Evolutionary conservation across 2,329 filamentous ascomycete genomes (phyloP).

Genomic region (Parascedosporium putredinis): DNA sequence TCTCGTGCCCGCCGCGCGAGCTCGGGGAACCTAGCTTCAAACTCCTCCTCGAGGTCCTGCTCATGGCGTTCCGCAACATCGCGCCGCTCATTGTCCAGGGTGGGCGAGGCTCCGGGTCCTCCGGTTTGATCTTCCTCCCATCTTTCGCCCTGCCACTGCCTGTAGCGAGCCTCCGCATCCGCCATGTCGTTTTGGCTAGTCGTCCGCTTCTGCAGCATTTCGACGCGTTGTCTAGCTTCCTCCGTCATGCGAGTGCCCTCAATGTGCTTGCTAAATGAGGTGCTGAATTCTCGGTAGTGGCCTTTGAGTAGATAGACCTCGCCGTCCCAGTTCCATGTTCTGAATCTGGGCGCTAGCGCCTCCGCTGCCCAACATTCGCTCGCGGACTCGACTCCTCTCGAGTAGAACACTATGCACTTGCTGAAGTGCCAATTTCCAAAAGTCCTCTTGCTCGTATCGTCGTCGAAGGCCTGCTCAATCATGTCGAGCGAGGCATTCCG

Average conservation of each 20-base stretch:
- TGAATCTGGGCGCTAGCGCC: constrained; percentile 33
- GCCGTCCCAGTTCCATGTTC: constrained; percentile 36
- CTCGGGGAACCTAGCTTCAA: constrained; percentile 32
- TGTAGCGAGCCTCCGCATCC: constrained; percentile 28
- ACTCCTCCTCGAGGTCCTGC: constrained; percentile 37
- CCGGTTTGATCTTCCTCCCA: constrained; percentile 30
- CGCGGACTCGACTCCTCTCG: constrained; percentile 35
- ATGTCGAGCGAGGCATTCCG: constrained; percentile 36
- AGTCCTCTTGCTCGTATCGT: constrained; percentile 34
- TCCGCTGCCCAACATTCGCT: constrained; percentile 42
- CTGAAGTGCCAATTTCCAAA: constrained; percentile 37
- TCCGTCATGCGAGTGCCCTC: constrained; percentile 30
- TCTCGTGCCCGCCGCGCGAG: constrained; percentile 34
- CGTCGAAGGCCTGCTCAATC: constrained; percentile 37
- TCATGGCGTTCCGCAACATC: constrained; percentile 34
- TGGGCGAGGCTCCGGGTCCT: not conserved
- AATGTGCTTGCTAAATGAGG: constrained; percentile 41
- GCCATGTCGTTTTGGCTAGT: constrained; percentile 18
- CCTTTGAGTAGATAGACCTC: constrained; percentile 45
- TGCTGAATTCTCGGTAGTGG: constrained; percentile 44
- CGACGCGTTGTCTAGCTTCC: constrained; percentile 26
- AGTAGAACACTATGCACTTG: constrained; percentile 42
- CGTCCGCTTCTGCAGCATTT: constrained; percentile 21
- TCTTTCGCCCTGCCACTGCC: constrained; percentile 32
- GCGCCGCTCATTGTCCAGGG: constrained; percentile 22